A percentile compares a stretch with the other conserved stretches of the same genome.
These are phyloP conservation scores for Beauveria bassiana DNA, from an alignment of 2,329 filamentous ascomycete genomes.

Conservation along the genomic window DNA sequence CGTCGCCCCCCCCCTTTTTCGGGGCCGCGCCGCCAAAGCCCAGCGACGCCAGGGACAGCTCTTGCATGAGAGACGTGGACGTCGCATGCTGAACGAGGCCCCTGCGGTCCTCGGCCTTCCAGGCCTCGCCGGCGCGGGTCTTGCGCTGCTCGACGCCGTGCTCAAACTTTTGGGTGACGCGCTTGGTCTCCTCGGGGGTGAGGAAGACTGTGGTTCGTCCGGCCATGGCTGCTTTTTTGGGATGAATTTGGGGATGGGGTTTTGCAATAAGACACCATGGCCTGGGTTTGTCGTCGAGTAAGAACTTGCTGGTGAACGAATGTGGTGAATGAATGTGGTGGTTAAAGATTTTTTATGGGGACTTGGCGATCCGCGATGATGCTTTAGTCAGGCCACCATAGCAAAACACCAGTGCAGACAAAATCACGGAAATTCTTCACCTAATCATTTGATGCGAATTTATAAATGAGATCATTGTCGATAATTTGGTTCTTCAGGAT, in stretches of 20 bases:
- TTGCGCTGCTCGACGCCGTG: conserved; percentile 17
- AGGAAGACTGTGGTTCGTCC: conserved; percentile 24
- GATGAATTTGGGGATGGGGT: neutral
- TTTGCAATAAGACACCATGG: neutral
- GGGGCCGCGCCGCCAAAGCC: conserved; percentile 14
- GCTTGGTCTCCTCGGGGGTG: conserved; percentile 22
- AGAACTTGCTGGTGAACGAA: neutral
- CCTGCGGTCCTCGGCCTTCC: conserved; percentile 16
- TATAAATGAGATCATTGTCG: neutral
- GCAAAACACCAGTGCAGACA: neutral
- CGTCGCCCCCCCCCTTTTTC: conserved; percentile 10
- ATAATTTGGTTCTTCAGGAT: neutral
- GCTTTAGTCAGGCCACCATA: neutral
- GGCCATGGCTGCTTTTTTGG: conserved; percentile 14
- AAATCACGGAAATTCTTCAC: neutral
- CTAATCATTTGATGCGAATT: too few species aligned
- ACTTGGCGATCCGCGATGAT: neutral
- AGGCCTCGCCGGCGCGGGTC: conserved; percentile 15
- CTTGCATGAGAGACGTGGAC: conserved; percentile 24
- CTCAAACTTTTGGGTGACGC: conserved; percentile 20
- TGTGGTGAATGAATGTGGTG: neutral
- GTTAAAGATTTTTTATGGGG: conserved; percentile 8
- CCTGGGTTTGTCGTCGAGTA: neutral
- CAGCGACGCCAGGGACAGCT: conserved; percentile 19
- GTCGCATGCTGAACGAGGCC: conserved; percentile 20